Evolutionary conservation across 306 rosid genomes (phyloP), one percentile per base, ranked within the genome.

Genomic region (Canavalia ensiformis): DNA sequence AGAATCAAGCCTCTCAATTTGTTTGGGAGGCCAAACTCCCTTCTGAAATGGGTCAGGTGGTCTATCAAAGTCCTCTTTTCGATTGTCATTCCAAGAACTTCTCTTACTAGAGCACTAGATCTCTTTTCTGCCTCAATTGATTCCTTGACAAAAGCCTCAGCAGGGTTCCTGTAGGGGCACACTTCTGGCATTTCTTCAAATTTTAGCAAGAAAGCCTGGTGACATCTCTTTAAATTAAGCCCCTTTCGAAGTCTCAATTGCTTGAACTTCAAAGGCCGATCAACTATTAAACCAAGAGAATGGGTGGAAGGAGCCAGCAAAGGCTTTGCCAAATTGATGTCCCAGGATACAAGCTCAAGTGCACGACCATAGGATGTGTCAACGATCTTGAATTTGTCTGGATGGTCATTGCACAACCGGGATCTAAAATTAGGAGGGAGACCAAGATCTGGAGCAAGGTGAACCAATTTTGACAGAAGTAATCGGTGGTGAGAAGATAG

Each of bases 371-470:
- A 92, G 10, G 97, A 90, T 67, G 98, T 91, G 72, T 91, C 90
- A 65, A 95, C 83, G 25, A 86, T 91, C 86, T 85, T 92, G 88
- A 95, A 92, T 75, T 90, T 92, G 41, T 92, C 89, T 2, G 95
- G 92, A 75, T 88, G 88, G 69, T 91, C 97, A 68, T 91, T 91
- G 88, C 98, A 95, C 67, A 95, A 86, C 39, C 94, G 90, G 59
- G 92, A 92, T 34, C 93, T 87, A 56, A 95, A 95, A 81, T 89
- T 92, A 44, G 98, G 93, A 47, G 97, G 97, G 25, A 95, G 86
- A 51, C 97, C 97, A 63, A 95, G 92, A 86, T 95, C 97, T 3
- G 97, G 95, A 77, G 94, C 97, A 49, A 95, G 88, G 88, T 95
- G 99, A 65, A 91, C 97, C 85, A 95, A 76, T 85, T 95, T 95